These are phyloP conservation scores for Fusarium verticillioides DNA, from an alignment of 2,329 filamentous ascomycete species.

Conservation along the genomic window DNA sequence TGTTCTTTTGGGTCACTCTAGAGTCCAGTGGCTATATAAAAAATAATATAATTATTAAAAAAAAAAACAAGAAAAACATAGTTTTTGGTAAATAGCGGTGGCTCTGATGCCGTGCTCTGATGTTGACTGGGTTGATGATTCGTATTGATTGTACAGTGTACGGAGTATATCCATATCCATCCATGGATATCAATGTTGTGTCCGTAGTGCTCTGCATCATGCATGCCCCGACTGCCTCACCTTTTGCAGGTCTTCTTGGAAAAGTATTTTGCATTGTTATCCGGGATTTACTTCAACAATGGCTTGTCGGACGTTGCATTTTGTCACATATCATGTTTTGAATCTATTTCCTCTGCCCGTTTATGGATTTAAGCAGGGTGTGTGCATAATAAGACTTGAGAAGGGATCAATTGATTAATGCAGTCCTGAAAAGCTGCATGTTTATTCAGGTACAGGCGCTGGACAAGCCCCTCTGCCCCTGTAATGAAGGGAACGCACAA, in stretches of 20 bases:
- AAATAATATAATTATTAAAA: not conserved
- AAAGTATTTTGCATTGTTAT: not conserved
- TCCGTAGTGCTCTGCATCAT: not conserved
- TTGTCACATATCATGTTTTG: not conserved
- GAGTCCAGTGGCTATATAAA: constrained; percentile 8
- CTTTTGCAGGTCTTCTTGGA: not conserved
- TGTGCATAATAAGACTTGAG: constrained; percentile 8
- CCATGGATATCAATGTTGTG: not conserved
- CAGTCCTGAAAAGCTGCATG: constrained; percentile 8
- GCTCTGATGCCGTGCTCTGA: not conserved
- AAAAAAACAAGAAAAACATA: not conserved
- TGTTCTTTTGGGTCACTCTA: not conserved
- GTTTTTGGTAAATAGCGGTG: not conserved
- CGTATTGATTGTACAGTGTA: not conserved
- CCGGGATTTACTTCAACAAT: not conserved
- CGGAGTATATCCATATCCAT: not conserved
- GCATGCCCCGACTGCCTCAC: not conserved
- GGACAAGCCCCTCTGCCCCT: not conserved
- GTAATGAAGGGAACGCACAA: not conserved
- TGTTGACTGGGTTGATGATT: not conserved
- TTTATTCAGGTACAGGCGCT: constrained; percentile 4
- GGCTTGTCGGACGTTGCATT: not conserved
- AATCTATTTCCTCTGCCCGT: not conserved
- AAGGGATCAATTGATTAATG: constrained; percentile 20
- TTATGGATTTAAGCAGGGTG: not conserved